A percentile compares a stretch with the other conserved stretches of the same genome.
phyloP scores from a whole-genome alignment of 306 rosid genomes.

The Vigna angularis region DNA sequence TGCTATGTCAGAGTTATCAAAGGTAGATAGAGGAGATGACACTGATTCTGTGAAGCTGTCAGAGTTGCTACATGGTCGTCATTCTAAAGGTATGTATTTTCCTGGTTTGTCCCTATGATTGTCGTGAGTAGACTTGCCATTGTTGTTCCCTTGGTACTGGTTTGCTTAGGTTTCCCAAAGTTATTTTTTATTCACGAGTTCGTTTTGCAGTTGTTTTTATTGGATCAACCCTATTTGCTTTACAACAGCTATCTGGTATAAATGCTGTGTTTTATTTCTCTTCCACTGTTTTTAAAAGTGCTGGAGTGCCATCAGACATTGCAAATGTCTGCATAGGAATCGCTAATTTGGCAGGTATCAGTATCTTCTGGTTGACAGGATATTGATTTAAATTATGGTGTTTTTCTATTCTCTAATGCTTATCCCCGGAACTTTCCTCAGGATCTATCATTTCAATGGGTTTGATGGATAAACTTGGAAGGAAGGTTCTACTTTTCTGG shows the following conservation, averaged over 20 bases:
- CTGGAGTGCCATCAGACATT: slow-evolving; percentile 84
- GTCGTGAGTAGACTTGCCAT: slow-evolving; percentile 1
- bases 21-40: slow-evolving; percentile 82
- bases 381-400: slow-evolving; percentile 24
- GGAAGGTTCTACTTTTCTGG: slow-evolving; percentile 89
- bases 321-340: slow-evolving; percentile 91
- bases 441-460: slow-evolving; percentile 83
- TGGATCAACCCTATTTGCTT: slow-evolving; percentile 99
- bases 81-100: slow-evolving; percentile 70
- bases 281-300: slow-evolving; percentile 93
- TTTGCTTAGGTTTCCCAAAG: slow-evolving; percentile 48
- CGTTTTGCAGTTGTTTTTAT: slow-evolving; percentile 99
- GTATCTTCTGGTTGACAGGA: slow-evolving; percentile 29
- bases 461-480: slow-evolving; percentile 97
- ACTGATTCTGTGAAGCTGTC: slow-evolving; percentile 70
- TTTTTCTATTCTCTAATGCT: slow-evolving; percentile 44
- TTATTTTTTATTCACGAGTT: slow-evolving; percentile 70
- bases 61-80: slow-evolving; percentile 85
- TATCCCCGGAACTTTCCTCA: slow-evolving; percentile 44
- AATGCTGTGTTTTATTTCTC: slow-evolving; percentile 98
- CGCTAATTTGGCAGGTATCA: slow-evolving; percentile 77
- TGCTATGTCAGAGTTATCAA: slow-evolving; percentile 83
- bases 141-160: slow-evolving; percentile 33
- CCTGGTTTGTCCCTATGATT: slow-evolving; percentile 29
- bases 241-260: slow-evolving; percentile 99